Evolutionary conservation across 176 grass and related monocot genomes (phyloP).

Genomic region (Ensete glaucum): DNA sequence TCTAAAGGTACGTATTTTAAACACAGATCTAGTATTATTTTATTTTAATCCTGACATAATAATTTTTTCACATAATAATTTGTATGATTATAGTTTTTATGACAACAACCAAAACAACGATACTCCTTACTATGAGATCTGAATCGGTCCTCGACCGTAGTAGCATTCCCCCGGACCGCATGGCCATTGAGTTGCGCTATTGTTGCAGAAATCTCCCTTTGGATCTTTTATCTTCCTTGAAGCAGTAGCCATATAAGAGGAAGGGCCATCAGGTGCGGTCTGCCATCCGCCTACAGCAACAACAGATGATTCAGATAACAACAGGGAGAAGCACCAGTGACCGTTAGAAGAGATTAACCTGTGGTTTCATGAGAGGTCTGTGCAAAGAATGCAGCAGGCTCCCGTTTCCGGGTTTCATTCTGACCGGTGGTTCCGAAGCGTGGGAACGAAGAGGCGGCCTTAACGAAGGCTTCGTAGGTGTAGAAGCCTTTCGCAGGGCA

Average conservation of each 20-base stretch:
- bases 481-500: slow-evolving; percentile 25
- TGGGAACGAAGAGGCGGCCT: slow-evolving; percentile 5
- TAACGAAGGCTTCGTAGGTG: slow-evolving; percentile 23
- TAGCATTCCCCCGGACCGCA: neutral
- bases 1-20: no score
- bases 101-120: no score
- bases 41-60: no score
- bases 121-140: neutral
- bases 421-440: neutral
- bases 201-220: neutral
- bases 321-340: no score
- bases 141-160: slow-evolving; percentile 9
- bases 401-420: slow-evolving; percentile 2
- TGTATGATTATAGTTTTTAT: no score
- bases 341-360: no score
- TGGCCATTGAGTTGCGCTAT: no score
- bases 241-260: neutral
- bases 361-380: slow-evolving; percentile 3
- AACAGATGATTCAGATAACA: neutral
- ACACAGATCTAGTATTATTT: no score
- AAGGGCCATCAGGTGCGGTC: neutral
- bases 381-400: slow-evolving; percentile 23
- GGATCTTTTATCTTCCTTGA: neutral
- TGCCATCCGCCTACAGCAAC: neutral
- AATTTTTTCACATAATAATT: no score